Conservation (phyloP, 2,329 filamentous ascomycete species). For the Harringtonia lauricola region DNA sequence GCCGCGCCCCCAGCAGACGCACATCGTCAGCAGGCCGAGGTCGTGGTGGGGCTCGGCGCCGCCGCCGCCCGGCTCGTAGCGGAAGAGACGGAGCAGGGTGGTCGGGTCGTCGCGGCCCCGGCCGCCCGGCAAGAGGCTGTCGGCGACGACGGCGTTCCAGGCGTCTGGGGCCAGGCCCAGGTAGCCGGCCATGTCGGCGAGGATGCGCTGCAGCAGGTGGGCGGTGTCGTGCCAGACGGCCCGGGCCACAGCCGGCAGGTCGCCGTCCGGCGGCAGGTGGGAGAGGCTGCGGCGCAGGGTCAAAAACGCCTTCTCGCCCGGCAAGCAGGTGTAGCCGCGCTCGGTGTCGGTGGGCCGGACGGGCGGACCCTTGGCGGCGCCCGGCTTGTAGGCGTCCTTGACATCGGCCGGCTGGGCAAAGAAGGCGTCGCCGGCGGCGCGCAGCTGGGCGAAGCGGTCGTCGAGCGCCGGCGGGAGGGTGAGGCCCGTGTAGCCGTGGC, state of each 20-base stretch:
- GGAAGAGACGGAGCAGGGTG: conserved; percentile 14
- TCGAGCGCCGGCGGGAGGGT: conserved; percentile 7
- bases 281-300: conserved; percentile 12
- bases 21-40: conserved; percentile 13
- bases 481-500: conserved; percentile 11
- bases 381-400: conserved; percentile 8
- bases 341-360: conserved; percentile 8
- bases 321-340: conserved; percentile 11
- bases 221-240: conserved; percentile 13
- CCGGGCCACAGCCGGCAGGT: neutral
- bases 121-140: conserved; percentile 8
- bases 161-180: conserved; percentile 8
- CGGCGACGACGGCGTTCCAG: conserved; percentile 9
- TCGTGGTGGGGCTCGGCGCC: conserved; percentile 14
- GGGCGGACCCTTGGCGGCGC: conserved; percentile 3
- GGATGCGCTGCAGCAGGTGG: conserved; percentile 12
- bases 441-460: conserved; percentile 4
- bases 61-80: conserved; percentile 12
- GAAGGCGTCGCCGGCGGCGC: conserved; percentile 7
- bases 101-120: conserved; percentile 11
- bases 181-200: conserved; percentile 10
- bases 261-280: conserved; percentile 5
- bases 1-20: conserved; percentile 12
- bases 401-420: conserved; percentile 6
- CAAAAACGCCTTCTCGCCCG: conserved; percentile 14